A percentile compares a stretch with the other conserved stretches of the same genome.
These are phyloP conservation scores for Nigrospora oryzae DNA, from an alignment of 2,329 filamentous ascomycete species.

Conservation along the genomic window DNA sequence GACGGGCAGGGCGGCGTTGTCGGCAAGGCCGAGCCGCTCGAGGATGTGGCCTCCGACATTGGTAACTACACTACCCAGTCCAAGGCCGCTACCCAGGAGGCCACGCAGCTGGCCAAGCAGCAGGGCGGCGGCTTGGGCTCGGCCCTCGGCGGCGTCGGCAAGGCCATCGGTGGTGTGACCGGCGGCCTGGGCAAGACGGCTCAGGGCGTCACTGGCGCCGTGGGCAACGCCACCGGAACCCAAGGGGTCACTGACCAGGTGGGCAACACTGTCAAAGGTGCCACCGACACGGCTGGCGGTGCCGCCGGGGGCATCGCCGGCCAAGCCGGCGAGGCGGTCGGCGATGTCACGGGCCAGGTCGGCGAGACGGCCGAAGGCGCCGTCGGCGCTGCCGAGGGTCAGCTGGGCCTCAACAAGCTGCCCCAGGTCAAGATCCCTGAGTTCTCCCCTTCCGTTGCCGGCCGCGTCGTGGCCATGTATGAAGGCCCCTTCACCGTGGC, in stretches of 20 bases:
- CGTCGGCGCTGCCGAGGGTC: not conserved
- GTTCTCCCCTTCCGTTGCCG: constrained; percentile 20
- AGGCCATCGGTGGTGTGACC: constrained; percentile 10
- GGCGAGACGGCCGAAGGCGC: constrained; percentile 10
- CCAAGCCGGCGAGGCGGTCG: constrained; percentile 6
- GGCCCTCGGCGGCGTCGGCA: constrained; percentile 13
- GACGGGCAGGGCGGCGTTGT: constrained; percentile 20
- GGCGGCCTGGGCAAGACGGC: constrained; percentile 12
- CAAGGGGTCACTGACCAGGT: constrained; percentile 11
- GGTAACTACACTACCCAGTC: constrained; percentile 19
- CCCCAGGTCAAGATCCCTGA: constrained; percentile 19
- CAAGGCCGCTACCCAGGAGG: constrained; percentile 6
- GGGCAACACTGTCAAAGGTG: constrained; percentile 11
- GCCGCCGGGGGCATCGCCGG: constrained; percentile 1
- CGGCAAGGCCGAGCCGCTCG: constrained; percentile 22
- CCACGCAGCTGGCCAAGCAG: not conserved
- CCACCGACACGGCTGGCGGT: constrained; percentile 7
- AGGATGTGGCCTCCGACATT: constrained; percentile 18
- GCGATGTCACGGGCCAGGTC: constrained; percentile 6
- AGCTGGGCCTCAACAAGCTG: constrained; percentile 31
- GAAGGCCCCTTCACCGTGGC: constrained; percentile 30
- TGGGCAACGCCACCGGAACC: constrained; percentile 13
- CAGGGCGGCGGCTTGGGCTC: constrained; percentile 7
- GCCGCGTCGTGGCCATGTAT: constrained; percentile 22
- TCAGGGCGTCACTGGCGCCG: constrained; percentile 11